Percentiles rank a stretch among this genome's conserved stretches.
phyloP scores from a whole-genome alignment of 805 yeast species.

The Wickerhamiella kurtzmanii region DNA sequence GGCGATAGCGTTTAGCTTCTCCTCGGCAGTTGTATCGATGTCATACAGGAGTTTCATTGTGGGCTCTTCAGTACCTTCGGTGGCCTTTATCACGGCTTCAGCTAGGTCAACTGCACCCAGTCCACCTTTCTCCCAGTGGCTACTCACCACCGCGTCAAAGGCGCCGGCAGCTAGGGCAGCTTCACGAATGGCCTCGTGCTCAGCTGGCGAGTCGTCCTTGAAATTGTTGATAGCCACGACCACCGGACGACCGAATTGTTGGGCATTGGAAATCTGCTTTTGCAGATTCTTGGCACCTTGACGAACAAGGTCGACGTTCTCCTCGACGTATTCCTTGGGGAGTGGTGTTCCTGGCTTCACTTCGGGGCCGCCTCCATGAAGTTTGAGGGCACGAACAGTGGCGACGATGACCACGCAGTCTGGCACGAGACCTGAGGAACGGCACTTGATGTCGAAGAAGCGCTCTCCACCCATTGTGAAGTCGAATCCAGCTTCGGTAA shows the following conservation, averaged over 20 bases:
- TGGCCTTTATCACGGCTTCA: slow-evolving; percentile 54
- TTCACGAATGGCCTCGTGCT: slow-evolving; percentile 62
- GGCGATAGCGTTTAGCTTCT: slow-evolving; percentile 68
- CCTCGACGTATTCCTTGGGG: slow-evolving; percentile 69
- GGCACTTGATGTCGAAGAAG: slow-evolving; percentile 88
- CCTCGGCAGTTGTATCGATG: slow-evolving; percentile 55
- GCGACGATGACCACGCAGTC: slow-evolving; percentile 90
- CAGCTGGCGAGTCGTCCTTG: slow-evolving; percentile 67
- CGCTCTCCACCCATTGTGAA: slow-evolving; percentile 99
- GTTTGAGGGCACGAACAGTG: slow-evolving; percentile 87
- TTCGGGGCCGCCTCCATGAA: slow-evolving; percentile 95
- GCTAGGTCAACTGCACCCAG: slow-evolving; percentile 77
- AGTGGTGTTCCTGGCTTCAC: slow-evolving; percentile 86
- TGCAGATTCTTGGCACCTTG: slow-evolving; percentile 79
- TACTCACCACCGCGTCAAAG: slow-evolving; percentile 73
- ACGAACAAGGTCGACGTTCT: slow-evolving; percentile 64
- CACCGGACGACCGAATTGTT: slow-evolving; percentile 77
- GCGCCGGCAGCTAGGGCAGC: slow-evolving; percentile 87
- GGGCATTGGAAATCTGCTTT: slow-evolving; percentile 81
- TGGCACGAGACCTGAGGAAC: slow-evolving; percentile 82
- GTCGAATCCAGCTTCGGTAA: slow-evolving; percentile 96
- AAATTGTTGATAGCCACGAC: slow-evolving; percentile 89
- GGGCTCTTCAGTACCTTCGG: slow-evolving; percentile 30
- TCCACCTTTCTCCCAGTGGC: slow-evolving; percentile 96
- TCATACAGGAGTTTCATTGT: slow-evolving; percentile 56